Evolutionary conservation across 331 rosid species (phyloP), one percentile per base, ranked within the genome.

Genomic region (Telfairia occidentalis): DNA sequence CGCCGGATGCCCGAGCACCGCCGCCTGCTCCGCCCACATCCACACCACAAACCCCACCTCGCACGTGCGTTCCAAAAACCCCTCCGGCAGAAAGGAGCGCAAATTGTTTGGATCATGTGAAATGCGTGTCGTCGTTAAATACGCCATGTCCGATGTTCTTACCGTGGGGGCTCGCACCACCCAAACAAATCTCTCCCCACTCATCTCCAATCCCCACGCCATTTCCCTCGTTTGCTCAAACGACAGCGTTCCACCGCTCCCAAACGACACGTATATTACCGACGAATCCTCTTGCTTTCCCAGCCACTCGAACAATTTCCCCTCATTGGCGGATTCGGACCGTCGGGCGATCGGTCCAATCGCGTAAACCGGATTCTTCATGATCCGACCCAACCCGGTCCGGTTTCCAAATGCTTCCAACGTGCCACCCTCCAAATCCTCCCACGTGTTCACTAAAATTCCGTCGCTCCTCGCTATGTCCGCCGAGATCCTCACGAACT

Each of bases 381-480:
- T 6, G 34, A 79, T 16, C 57, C 77, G 8, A 2, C 79, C 83
- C 59, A 72, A 49, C n/a, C 64, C 59, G 8, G 60, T 45, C 43
- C 60, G 61, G 2, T 80, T 86, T 9, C 82, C 58, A 3, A 86
- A 71, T 2, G 90, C 80, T 1, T 38, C 30, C 3, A 85, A 74
- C 23, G 71, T 74, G 15, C 26, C 52, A 9, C 28, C 9, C 34
- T 83, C 79, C 24, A 84, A 46, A 12, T 73, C 81, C 2, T 86
- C 85, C 90, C 90, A 89, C 7, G 85, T 80, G 34, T 85, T 86
- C 15, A 86, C 48, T 78, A 86, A 65, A 34, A 89, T 55, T 2
- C 88, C 90, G 35, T 89, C 86, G n/a, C 81, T 46, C 40, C 11
- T 37, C 1, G 67, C 61, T 28, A 78, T 30, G 7, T 19, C 78